These are phyloP conservation scores for Metarhizium robertsii DNA, from an alignment of 2,329 filamentous ascomycete genomes.

Conservation along the genomic window DNA sequence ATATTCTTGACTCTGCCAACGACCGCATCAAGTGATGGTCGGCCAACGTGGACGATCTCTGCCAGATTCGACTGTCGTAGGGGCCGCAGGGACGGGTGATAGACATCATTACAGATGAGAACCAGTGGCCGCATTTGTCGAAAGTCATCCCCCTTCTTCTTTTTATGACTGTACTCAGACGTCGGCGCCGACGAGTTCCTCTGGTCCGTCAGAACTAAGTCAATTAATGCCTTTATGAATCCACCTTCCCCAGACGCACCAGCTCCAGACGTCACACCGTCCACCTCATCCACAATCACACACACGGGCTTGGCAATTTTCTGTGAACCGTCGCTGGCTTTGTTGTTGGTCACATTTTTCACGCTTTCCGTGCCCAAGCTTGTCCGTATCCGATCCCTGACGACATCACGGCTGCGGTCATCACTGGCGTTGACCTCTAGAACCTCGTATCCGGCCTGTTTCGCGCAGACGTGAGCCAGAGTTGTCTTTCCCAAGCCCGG, in stretches of 20 bases:
- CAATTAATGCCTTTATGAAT: constrained; percentile 90
- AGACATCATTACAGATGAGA: constrained; percentile 94
- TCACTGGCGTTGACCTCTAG: constrained; percentile 98
- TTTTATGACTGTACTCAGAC: constrained; percentile 28
- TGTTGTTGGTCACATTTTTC: constrained; percentile 57
- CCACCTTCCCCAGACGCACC: constrained; percentile 77
- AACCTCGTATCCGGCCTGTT: constrained; percentile 90
- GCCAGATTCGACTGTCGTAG: constrained; percentile 77
- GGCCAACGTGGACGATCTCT: constrained; percentile 86
- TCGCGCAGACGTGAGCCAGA: constrained; percentile 88
- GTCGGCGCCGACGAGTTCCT: constrained; percentile 47
- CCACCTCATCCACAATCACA: constrained; percentile 92
- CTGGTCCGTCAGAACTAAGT: constrained; percentile 78
- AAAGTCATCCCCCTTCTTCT: constrained; percentile 79
- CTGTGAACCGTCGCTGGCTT: constrained; percentile 43
- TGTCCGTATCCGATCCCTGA: constrained; percentile 83
- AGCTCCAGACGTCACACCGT: constrained; percentile 79
- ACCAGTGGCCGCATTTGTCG: constrained; percentile 80
- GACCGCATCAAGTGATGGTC: constrained; percentile 79
- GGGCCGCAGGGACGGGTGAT: constrained; percentile 79
- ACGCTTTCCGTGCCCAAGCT: constrained; percentile 93
- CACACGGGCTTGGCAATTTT: constrained; percentile 82
- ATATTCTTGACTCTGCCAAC: constrained; percentile 71
- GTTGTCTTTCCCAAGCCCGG: constrained; percentile 95
- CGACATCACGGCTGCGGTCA: constrained; percentile 80